Base-by-base conservation (phyloP, 2,329 filamentous ascomycete genomes). In the Stachybotrys chartarum region DNA sequence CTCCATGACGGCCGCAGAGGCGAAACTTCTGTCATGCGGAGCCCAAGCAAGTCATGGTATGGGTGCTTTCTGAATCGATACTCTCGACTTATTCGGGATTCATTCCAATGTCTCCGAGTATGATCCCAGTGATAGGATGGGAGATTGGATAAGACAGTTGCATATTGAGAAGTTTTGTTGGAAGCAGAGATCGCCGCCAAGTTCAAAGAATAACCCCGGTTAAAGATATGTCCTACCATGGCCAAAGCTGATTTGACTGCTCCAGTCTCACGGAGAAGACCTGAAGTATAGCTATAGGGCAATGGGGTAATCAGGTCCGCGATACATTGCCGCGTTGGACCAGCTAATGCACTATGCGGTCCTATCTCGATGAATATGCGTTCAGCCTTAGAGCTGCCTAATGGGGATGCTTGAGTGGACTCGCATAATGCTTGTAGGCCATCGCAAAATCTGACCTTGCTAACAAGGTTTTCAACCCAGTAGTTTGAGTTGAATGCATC, bases 121-220 rank as follows among this genome's bases (percentile, higher is more conserved):
- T 75, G 70, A 42, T 72, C 66, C 68, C 70, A 76, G 3, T 64
- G 61, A 53, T 75, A 75, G 0, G 63, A 56, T 0, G 73, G 73
- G n/a, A 75, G 61, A 55, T 64, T 66, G 5, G 59, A 55, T 14
- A 72, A 49, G 11, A 59, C 51, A 30, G 50, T 31, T 47, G 51
- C 18, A 14, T 55, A 16, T 5, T 51, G 50, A n/a, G 42, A 50
- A 17, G 12, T 39, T 12, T 39, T 16, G 32, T 42, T 42, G 50
- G 39, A 52, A 49, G 45, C 52, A n/a, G 64, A 57, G 32, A 59
- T 52, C 1, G 47, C 44, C 7, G 30, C 31, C 6, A 62, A 54
- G 6, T 54, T 53, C 7, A 61, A 53, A 1, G 55, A 10, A 10
- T 57, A 48, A 10, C 55, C 51, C 56, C 1, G 52, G 11, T 7